phyloP scores from a whole-genome alignment of 2,329 filamentous ascomycete genomes.

The Cercospora zeae-maydis region DNA sequence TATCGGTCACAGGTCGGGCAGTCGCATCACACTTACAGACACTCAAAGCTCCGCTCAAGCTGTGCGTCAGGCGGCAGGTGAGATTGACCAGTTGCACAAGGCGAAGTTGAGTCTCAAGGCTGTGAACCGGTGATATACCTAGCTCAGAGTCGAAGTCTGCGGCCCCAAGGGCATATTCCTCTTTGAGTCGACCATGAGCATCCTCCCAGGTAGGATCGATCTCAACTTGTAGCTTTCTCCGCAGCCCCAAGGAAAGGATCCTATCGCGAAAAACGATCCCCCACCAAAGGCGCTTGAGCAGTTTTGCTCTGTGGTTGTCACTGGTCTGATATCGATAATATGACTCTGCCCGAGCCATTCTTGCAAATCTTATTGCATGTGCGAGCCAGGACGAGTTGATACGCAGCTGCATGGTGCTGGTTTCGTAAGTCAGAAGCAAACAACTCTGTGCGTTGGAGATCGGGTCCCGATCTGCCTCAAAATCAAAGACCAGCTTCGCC shows the following conservation, averaged over 20 bases:
- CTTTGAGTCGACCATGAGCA: conserved; percentile 1
- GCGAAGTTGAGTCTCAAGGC: conserved; percentile 20
- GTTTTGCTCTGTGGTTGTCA: conserved; percentile 15
- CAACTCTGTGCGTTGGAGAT: conserved; percentile 21
- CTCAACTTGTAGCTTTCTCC: conserved; percentile 16
- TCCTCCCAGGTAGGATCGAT: conserved; percentile 19
- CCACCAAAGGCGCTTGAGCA: conserved; percentile 25
- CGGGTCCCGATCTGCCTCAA: conserved; percentile 19
- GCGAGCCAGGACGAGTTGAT: conserved; percentile 23
- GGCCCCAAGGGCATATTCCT: conserved; percentile 15
- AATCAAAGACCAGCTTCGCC: conserved; percentile 23
- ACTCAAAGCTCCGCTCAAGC: conserved; percentile 10
- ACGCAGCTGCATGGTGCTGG: conserved; percentile 21
- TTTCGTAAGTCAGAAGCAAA: conserved; percentile 19
- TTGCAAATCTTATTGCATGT: conserved; percentile 22
- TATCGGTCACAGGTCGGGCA: too few species aligned
- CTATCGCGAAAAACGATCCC: conserved; percentile 22
- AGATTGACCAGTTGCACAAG: conserved; percentile 15
- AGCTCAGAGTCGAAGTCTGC: conserved; percentile 23
- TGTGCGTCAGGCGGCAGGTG: conserved; percentile 19
- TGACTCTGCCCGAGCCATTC: conserved; percentile 20
- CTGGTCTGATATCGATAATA: conserved; percentile 16
- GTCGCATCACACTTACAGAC: not conserved
- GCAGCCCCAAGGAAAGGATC: conserved; percentile 20
- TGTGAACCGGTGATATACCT: conserved; percentile 21